Percentiles rank a stretch among this genome's conserved stretches.
phyloP scores from a whole-genome alignment of 1,284 basidiomycete species.

The Apiotrichum porosum region DNA sequence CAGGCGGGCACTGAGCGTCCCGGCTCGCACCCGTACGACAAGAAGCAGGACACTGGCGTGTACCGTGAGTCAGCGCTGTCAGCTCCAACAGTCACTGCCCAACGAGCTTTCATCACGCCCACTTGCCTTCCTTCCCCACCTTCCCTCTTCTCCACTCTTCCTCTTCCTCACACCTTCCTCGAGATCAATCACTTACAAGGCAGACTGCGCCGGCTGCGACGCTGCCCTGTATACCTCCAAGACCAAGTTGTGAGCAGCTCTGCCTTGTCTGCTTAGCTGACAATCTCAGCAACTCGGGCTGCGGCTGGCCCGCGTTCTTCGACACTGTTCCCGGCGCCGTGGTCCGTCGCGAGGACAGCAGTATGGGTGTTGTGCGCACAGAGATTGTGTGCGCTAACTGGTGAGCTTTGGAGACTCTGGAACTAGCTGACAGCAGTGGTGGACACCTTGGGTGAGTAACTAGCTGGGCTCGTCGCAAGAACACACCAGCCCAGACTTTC shows the following conservation, averaged over 20 bases:
- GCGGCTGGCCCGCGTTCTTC: slow-evolving; percentile 97
- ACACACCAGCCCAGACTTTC: no score
- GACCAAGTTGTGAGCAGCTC: slow-evolving; percentile 65
- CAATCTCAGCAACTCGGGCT: slow-evolving; percentile 64
- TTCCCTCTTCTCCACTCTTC: no score
- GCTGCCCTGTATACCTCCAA: slow-evolving; percentile 69
- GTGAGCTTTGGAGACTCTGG: slow-evolving; percentile 15
- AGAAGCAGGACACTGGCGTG: slow-evolving; percentile 56
- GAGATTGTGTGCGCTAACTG: slow-evolving; percentile 49
- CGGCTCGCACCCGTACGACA: slow-evolving; percentile 72
- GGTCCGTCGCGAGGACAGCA: slow-evolving; percentile 51
- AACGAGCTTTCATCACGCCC: no score
- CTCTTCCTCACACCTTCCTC: no score
- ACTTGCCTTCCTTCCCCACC: no score
- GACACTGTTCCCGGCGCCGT: slow-evolving; percentile 90
- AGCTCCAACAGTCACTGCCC: no score
- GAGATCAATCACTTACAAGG: not conserved
- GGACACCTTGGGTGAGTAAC: slow-evolving; percentile 70
- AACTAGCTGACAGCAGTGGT: slow-evolving; percentile 57
- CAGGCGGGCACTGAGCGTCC: slow-evolving; percentile 80
- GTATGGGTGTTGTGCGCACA: slow-evolving; percentile 49
- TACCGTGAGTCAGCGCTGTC: slow-evolving; percentile 60
- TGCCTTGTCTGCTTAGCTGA: slow-evolving; percentile 2
- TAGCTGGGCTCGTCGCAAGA: no score
- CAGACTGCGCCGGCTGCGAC: slow-evolving; percentile 50